These are phyloP conservation scores for Medicago lupulina DNA, from an alignment of 306 rosid genomes.

Conservation along the genomic window DNA sequence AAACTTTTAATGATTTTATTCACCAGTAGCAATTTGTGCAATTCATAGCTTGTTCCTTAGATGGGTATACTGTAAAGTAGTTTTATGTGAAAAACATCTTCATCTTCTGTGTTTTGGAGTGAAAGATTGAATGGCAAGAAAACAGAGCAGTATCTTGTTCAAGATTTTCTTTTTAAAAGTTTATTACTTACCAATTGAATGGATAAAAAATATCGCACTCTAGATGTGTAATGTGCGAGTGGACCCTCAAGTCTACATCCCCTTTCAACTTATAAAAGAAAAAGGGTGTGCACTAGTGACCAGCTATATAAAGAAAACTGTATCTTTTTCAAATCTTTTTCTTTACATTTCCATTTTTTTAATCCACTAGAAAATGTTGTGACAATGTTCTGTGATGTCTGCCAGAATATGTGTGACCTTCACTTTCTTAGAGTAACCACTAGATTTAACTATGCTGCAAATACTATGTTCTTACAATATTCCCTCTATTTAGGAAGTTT, in stretches of 20 bases:
- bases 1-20: slow-evolving; percentile 12
- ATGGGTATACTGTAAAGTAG: not conserved
- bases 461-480: slow-evolving; percentile 15
- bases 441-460: not conserved
- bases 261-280: slow-evolving; percentile 23
- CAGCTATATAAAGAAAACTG: not conserved
- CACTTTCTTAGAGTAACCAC: not conserved
- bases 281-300: not conserved
- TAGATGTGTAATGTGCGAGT: not conserved
- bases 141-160: not conserved
- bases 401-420: too few species aligned
- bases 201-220: slow-evolving; percentile 1
- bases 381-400: slow-evolving; percentile 13
- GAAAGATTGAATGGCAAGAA: slow-evolving; percentile 11
- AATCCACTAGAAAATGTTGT: not conserved
- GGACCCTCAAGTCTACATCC: slow-evolving; percentile 10
- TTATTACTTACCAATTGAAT: slow-evolving; percentile 15
- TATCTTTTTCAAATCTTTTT: slow-evolving; percentile 12
- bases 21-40: slow-evolving; percentile 1
- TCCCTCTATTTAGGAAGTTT: not conserved
- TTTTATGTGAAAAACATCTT: slow-evolving; percentile 6
- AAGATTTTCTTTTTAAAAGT: slow-evolving; percentile 22
- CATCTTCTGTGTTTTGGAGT: slow-evolving; percentile 5
- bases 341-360: not conserved
- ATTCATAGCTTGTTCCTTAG: slow-evolving; percentile 12